Evolutionary conservation across 495 filamentous ascomycete species (phyloP).

Genomic region (Penicillium simplicissimum): DNA sequence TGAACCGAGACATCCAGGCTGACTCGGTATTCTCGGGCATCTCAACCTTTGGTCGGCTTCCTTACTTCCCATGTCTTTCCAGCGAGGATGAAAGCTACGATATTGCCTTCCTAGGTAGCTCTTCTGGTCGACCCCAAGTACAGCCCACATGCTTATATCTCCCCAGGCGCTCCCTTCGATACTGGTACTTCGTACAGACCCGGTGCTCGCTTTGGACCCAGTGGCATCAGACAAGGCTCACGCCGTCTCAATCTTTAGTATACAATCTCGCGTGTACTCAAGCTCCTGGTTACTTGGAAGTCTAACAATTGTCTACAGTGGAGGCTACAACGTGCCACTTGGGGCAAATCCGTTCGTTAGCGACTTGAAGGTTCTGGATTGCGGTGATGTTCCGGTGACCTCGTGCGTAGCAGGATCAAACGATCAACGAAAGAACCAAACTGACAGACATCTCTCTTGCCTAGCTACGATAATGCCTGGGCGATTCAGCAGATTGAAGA

Average conservation of each 20-base stretch:
- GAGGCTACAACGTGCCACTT: slow-evolving; percentile 64
- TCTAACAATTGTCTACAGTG: slow-evolving; percentile 25
- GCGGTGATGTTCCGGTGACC: slow-evolving; percentile 74
- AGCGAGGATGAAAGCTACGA: slow-evolving; percentile 72
- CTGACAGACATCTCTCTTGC: not conserved
- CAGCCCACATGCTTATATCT: not conserved
- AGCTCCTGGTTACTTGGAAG: too few relatives aligned
- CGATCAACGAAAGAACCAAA: not conserved
- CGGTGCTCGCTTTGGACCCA: slow-evolving; percentile 81
- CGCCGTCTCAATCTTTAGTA: slow-evolving; percentile 69
- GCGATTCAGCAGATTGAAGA: slow-evolving; percentile 75
- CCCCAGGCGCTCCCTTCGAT: slow-evolving; percentile 61
- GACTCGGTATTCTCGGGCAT: slow-evolving; percentile 74
- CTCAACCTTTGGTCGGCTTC: slow-evolving; percentile 74
- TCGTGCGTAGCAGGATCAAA: slow-evolving; percentile 27
- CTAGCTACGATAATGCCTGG: slow-evolving; percentile 64
- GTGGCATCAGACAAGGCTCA: slow-evolving; percentile 78
- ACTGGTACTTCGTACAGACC: slow-evolving; percentile 76
- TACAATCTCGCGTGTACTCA: slow-evolving; percentile 11
- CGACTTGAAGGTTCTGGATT: slow-evolving; percentile 70
- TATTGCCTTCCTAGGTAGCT: slow-evolving; percentile 74
- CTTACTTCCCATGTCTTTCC: slow-evolving; percentile 75
- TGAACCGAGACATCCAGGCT: slow-evolving; percentile 44
- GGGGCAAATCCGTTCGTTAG: slow-evolving; percentile 62
- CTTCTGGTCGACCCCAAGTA: not conserved